Evolutionary conservation across 106 monocot species (phyloP), one percentile per base, ranked within the genome.

Genomic region (Dendrobium nobile): DNA sequence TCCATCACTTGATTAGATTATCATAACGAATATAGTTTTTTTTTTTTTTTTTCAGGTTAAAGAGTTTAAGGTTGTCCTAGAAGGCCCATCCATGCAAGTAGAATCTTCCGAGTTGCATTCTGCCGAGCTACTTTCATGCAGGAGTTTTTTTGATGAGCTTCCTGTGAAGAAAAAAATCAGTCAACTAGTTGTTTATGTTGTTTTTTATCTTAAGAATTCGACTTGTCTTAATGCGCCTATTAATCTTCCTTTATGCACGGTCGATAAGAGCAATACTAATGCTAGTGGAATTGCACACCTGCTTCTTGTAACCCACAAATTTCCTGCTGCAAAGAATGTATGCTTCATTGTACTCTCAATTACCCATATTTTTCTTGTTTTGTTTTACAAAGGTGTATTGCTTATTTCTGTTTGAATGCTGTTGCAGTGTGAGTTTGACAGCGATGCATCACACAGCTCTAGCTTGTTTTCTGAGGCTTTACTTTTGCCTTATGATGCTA

Each of bases 231-330:
- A 67, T 75, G 75, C 78, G 64, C 37, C 82, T 24, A 84, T 84
- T 56, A 67, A 22, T 59, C 27, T 79, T 81, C 82, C 87, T 85
- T 84, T 83, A 40, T 79, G 41, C 42, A 73, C 44, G 56, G 79
- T 51, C 67, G 73, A 72, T 73, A 54, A 75, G 47, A 13, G 26
- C 41, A 24, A 84, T n/a, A 79, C 47, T 47, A 54, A 17, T 64
- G 64, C 61, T 82, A 78, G 26, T 41, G 83, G 77, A 80, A 40
- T 44, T 47, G 84, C 84, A 82, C 89, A 92, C 24, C 78, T 98
- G 42, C 72, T 98, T 43, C 67, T 85, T 79, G 79, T 94, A 73
- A 81, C 92, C 44, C 97, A 98, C 79, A 95, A 92, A 81, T 95
- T 92, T 84, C 89, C 92, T 75, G 70, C 80, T 22, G 83, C n/a